Conservation (phyloP, 106 monocot genomes). For the Dioscorea zingiberensis region DNA sequence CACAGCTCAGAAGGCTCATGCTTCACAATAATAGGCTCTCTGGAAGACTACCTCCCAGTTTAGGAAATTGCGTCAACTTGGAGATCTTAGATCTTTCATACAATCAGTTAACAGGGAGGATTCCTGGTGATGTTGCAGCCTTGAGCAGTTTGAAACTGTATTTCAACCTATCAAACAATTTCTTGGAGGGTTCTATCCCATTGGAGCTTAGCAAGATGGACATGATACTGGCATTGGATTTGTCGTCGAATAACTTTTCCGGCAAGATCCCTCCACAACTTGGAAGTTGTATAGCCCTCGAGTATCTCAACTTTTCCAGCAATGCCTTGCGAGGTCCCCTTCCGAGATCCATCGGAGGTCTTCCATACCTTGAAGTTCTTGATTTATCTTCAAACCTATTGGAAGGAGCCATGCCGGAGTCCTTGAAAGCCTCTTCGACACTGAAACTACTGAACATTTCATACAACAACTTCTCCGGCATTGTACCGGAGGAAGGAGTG, state of each 20-base stretch:
- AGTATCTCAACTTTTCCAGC: conserved; percentile 72
- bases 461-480: conserved; percentile 67
- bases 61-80: conserved; percentile 56
- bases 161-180: conserved; percentile 71
- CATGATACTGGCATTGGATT: conserved; percentile 59
- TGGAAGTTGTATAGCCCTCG: conserved; percentile 65
- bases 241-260: conserved; percentile 65
- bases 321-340: conserved; percentile 46
- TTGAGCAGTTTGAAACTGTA: conserved; percentile 57
- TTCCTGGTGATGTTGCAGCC: conserved; percentile 41
- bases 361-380: conserved; percentile 50
- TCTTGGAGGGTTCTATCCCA: conserved; percentile 52
- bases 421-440: conserved; percentile 37
- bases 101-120: conserved; percentile 54
- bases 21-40: conserved; percentile 65
- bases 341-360: conserved; percentile 38
- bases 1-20: conserved; percentile 49
- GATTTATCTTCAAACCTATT: conserved; percentile 62
- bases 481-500: conserved; percentile 27
- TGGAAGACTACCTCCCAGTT: conserved; percentile 47
- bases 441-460: conserved; percentile 64
- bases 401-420: conserved; percentile 41
- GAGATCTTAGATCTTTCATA: conserved; percentile 78
- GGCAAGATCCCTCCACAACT: conserved; percentile 70
- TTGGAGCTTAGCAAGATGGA: conserved; percentile 71